Evolutionary conservation across 2,329 filamentous ascomycete species (phyloP).

Genomic region (Tolypocladium pustulatum): DNA sequence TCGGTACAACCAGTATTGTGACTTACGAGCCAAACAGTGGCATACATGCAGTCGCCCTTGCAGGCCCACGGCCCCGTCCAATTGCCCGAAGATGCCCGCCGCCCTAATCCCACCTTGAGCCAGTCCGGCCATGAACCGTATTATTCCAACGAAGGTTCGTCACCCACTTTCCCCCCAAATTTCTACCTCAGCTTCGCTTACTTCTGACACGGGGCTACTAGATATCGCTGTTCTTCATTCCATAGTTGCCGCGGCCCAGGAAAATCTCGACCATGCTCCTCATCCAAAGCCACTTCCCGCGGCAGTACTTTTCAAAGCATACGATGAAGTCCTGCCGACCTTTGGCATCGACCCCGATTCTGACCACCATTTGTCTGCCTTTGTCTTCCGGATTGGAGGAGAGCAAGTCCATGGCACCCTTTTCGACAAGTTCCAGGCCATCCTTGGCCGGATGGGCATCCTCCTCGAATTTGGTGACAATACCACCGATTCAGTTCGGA

Average conservation of each 20-base stretch:
- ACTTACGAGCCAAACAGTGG: constrained; percentile 9
- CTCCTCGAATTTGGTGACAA: constrained; percentile 50
- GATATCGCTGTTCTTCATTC: constrained; percentile 72
- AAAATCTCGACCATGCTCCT: constrained; percentile 44
- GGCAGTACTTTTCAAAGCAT: constrained; percentile 70
- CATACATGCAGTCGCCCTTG: constrained; percentile 14
- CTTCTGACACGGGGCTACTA: constrained; percentile 19
- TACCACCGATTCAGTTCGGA: constrained; percentile 12
- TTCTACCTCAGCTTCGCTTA: neutral
- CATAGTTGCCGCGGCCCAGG: constrained; percentile 63
- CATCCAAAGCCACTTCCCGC: constrained; percentile 58
- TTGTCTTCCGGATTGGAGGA: constrained; percentile 70
- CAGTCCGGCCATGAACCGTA: constrained; percentile 23
- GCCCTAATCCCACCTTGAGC: constrained; percentile 4
- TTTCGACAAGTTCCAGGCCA: constrained; percentile 57
- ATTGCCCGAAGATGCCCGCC: neutral
- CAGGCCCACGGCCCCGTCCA: constrained; percentile 6
- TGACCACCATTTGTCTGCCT: constrained; percentile 65
- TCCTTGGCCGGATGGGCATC: constrained; percentile 61
- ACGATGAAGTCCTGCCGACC: constrained; percentile 63
- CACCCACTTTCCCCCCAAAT: neutral
- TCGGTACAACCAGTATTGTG: neutral
- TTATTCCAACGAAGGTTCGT: constrained; percentile 51
- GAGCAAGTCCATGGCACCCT: constrained; percentile 47
- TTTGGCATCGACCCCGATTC: constrained; percentile 62